Percentiles rank a stretch among this genome's conserved stretches.
phyloP scores from a whole-genome alignment of 768 basidiomycete species.

The Rhodotorula taiwanensis region DNA sequence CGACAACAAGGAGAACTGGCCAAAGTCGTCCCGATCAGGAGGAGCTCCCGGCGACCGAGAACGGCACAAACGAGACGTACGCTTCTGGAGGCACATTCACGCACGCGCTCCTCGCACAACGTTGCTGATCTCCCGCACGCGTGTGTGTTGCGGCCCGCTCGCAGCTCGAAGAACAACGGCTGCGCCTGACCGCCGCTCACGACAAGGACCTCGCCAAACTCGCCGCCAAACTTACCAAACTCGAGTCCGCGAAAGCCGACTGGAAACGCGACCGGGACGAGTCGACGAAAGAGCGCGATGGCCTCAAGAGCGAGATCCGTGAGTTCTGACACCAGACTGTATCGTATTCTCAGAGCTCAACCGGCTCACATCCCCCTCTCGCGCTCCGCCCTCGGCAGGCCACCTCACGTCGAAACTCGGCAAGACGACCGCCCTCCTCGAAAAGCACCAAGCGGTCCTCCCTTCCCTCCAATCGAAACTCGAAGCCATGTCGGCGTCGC shows the following conservation, averaged over 20 bases:
- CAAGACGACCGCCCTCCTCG: slow-evolving; percentile 15
- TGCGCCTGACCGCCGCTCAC: not conserved
- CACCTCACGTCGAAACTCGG: slow-evolving; percentile 25
- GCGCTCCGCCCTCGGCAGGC: not conserved
- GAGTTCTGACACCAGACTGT: not conserved
- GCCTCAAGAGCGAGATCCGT: slow-evolving; percentile 27
- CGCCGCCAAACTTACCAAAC: slow-evolving; percentile 12
- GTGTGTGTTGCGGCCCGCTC: too few species aligned
- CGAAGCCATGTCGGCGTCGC: not conserved
- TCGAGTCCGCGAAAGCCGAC: slow-evolving; percentile 6
- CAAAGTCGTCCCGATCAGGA: not conserved
- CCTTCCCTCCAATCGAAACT: slow-evolving; percentile 31
- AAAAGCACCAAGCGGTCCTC: slow-evolving; percentile 25
- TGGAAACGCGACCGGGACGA: slow-evolving; percentile 10
- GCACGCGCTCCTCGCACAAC: too few species aligned
- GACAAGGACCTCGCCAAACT: slow-evolving; percentile 28
- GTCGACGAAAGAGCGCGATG: slow-evolving; percentile 1
- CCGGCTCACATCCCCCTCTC: not conserved
- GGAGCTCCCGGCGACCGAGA: not conserved
- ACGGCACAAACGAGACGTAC: slow-evolving; percentile 25
- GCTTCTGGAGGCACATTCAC: not conserved
- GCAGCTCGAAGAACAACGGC: slow-evolving; percentile 28
- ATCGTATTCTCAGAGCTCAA: not conserved
- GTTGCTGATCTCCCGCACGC: not conserved
- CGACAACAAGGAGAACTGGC: slow-evolving; percentile 25